Evolutionary conservation across 2,329 filamentous ascomycete genomes (phyloP).

Genomic region (Cercospora brassicicola): DNA sequence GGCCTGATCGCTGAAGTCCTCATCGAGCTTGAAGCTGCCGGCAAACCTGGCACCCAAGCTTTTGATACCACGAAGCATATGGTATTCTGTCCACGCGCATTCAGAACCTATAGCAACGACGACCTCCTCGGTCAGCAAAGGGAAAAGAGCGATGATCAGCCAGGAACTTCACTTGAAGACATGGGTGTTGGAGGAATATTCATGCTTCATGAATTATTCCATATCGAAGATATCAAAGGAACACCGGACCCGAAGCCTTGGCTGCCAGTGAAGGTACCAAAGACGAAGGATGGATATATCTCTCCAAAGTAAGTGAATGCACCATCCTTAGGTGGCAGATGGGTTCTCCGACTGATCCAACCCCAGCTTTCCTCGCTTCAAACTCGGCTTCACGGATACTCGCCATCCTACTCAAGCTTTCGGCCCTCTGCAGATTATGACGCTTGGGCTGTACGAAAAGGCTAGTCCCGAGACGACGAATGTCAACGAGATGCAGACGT

Average conservation of each 20-base stretch:
- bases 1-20: not conserved
- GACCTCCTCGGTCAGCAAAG: not conserved
- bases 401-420: not conserved
- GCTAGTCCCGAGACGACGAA: not conserved
- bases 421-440: not conserved
- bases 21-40: not conserved
- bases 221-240: not conserved
- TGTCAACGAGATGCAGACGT: not conserved
- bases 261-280: not conserved
- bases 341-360: too few species aligned
- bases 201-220: not conserved
- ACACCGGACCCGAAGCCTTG: not conserved
- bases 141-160: not conserved
- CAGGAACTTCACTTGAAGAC: not conserved
- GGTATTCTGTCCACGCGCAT: not conserved
- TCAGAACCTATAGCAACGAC: not conserved
- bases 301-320: not conserved
- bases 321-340: too few species aligned
- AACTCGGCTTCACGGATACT: not conserved
- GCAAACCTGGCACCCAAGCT: not conserved
- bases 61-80: not conserved
- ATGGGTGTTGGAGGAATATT: not conserved
- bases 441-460: not conserved
- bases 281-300: not conserved
- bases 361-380: not conserved